Conservation (phyloP, 148 eudicot species). For the Rhododendron henanense region DNA sequence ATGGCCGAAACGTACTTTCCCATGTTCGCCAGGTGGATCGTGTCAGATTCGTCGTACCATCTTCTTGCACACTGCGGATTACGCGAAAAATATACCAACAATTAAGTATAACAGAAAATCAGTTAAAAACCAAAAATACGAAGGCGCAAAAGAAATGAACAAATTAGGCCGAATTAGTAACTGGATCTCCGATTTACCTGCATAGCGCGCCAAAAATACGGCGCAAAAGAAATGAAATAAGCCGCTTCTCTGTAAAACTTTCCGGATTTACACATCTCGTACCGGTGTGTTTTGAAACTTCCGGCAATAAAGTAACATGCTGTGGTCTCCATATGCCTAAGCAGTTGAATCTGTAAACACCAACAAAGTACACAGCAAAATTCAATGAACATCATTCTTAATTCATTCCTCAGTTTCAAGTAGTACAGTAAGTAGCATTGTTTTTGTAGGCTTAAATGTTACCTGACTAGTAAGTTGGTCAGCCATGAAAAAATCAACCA, state of each 20-base stretch:
- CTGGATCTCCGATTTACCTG: constrained; percentile 48
- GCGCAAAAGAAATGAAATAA: constrained; percentile 89
- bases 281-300: constrained; percentile 54
- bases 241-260: constrained; percentile 69
- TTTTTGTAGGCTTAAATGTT: constrained; percentile 4
- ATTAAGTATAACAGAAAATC: not conserved
- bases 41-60: constrained; percentile 71
- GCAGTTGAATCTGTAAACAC: constrained; percentile 56
- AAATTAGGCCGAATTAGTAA: not conserved
- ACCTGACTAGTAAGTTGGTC: constrained; percentile 99
- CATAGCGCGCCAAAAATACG: constrained; percentile 98
- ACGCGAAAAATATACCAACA: not conserved
- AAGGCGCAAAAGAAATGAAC: too few relatives aligned
- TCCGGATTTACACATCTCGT: constrained; percentile 62
- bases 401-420: not conserved
- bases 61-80: constrained; percentile 71
- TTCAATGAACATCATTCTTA: not conserved
- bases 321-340: constrained; percentile 77
- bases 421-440: not conserved
- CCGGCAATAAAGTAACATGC: constrained; percentile 77
- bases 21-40: constrained; percentile 67
- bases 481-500: constrained; percentile 99
- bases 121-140: too few relatives aligned
- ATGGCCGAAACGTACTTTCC: constrained; percentile 97
- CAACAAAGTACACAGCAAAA: not conserved